Base-by-base conservation (phyloP, 352 stramenopile species). In the Phytophthora fragariae region DNA sequence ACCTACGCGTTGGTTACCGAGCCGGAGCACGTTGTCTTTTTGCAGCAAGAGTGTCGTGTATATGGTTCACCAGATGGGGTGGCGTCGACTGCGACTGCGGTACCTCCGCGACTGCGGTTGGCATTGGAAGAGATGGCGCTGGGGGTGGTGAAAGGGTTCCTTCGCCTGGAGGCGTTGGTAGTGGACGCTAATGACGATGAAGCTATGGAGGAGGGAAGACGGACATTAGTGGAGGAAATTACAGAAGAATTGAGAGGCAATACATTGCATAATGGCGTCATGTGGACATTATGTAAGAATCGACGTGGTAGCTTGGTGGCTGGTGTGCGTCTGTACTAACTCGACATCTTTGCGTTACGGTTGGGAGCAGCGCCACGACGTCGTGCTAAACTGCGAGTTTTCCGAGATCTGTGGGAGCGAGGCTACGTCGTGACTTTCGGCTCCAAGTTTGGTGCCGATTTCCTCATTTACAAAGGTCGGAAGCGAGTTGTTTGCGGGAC, bases 361-460 rank as follows among this genome's bases (percentile, higher is more conserved):
- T 52, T 52, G 17, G 5, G 4, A 70, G 15, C 44, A 86, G 81
- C 72, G 29, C n/a, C 19, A 8, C 65, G 35, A 27, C 65, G 72
- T n/a, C 58, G 41, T 24, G 46, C 68, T 15, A 80, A 79, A 15
- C 35, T 91, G 24, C 77, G 65, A 27, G 81, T 94, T n/a, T 94
- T 92, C 58, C 60, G 27, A 0, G 84, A 96, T 52, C 66, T 94
- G 4, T 96, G 89, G 89, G 68, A 80, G 29, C 73, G 82, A 56
- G 84, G 84, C 10, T 91, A 91, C 52, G 75, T 85, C 52, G 84
- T 96, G 39, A 86, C 87, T 8, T 87, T 86, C 24, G 89, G 85
- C 15, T 92, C 87, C 44, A 96, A 96, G 72, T 96, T 96, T 61
- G 86, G 85, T n/a, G 85, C 85, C 4, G 87, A 96, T 52, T 93